A percentile compares a stretch with the other conserved stretches of the same genome.
Conservation (phyloP, 2,329 filamentous ascomycete genomes). For the Apiospora hydei region DNA sequence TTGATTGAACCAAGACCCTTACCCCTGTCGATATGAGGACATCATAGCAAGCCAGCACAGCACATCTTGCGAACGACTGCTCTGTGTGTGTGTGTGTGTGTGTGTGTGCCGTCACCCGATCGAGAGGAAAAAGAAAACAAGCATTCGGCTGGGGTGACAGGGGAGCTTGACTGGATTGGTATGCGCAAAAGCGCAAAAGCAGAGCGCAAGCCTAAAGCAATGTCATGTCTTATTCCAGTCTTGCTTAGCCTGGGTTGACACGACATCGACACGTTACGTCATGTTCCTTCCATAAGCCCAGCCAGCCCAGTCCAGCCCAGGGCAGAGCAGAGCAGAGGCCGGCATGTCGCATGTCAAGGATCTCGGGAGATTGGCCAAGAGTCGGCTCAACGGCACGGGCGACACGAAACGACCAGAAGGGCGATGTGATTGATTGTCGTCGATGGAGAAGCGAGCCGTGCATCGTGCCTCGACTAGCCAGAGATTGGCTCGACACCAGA, state of each 20-base stretch:
- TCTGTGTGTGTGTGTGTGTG: not conserved
- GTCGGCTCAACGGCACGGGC: slow-evolving; percentile 14
- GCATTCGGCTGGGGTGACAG: not conserved
- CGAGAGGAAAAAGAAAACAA: not conserved
- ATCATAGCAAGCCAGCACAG: not conserved
- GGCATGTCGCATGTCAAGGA: not conserved
- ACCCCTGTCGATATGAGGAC: not conserved
- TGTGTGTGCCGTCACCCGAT: slow-evolving; percentile 7
- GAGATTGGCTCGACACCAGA: not conserved
- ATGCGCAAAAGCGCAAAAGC: not conserved
- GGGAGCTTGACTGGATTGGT: not conserved
- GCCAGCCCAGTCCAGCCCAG: not conserved
- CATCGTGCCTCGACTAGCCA: not conserved
- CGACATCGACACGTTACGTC: slow-evolving; percentile 11
- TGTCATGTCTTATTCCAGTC: slow-evolving; percentile 5
- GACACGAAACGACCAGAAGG: not conserved
- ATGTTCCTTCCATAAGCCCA: not conserved
- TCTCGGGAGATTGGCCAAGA: slow-evolving; percentile 18
- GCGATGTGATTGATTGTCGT: not conserved
- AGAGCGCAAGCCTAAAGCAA: slow-evolving; percentile 4
- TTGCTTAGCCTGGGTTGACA: slow-evolving; percentile 3
- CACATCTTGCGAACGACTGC: slow-evolving; percentile 1
- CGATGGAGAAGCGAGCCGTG: not conserved
- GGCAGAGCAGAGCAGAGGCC: not conserved
- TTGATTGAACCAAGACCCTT: slow-evolving; percentile 10